Evolutionary conservation across 208 protist genomes (phyloP).

Genomic region (Crithidia fasciculata): DNA sequence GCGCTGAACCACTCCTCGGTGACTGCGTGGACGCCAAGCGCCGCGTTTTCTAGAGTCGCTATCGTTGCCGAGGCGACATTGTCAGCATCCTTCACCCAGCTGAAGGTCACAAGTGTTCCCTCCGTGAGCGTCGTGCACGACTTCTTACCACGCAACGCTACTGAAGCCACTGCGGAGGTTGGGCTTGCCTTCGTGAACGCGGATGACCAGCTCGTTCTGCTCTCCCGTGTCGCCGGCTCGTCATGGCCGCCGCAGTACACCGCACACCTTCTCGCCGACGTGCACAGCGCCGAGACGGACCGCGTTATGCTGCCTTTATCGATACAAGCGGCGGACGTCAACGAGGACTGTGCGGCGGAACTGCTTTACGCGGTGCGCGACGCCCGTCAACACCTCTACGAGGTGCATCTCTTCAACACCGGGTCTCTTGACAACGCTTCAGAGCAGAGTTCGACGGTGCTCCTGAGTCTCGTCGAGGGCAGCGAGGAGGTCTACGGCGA

Average conservation of each 20-base stretch:
- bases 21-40: neutral
- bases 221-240: conserved; percentile 5
- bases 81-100: neutral
- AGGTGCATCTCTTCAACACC: conserved; percentile 39
- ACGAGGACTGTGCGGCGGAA: conserved; percentile 71
- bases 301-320: conserved; percentile 35
- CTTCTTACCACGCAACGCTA: neutral
- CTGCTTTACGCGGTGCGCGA: conserved; percentile 60
- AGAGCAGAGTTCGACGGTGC: neutral
- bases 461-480: conserved; percentile 15
- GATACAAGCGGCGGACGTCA: conserved; percentile 51
- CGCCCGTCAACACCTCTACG: conserved; percentile 11
- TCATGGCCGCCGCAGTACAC: conserved; percentile 25
- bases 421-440: neutral
- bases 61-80: neutral
- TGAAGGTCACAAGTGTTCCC: conserved; percentile 16
- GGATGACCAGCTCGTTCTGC: conserved; percentile 28
- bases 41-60: conserved; percentile 1
- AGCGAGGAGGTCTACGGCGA: conserved; percentile 31
- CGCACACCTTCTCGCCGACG: conserved; percentile 17
- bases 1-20: conserved; percentile 26
- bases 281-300: neutral
- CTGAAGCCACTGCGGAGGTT: conserved; percentile 3
- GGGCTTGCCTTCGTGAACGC: conserved; percentile 43
- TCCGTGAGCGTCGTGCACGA: conserved; percentile 16